These are phyloP conservation scores for Leccinum olivaceopallidum DNA, from an alignment of 768 basidiomycete genomes.

Conservation along the genomic window DNA sequence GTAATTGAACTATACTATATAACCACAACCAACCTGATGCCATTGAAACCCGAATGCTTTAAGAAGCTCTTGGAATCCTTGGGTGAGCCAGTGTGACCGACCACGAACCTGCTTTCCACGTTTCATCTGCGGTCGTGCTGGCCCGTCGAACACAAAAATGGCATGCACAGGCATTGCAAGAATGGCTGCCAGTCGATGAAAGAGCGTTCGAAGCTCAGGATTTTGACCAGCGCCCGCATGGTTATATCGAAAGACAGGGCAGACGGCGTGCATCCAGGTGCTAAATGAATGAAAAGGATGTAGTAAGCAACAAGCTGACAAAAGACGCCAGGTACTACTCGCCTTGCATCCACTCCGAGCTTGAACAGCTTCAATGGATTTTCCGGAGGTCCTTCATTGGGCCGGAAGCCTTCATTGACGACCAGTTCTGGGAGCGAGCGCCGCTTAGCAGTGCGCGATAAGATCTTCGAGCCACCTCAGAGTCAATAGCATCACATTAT, in stretches of 20 bases:
- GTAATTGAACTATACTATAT: background rate
- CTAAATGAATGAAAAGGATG: background rate
- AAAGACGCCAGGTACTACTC: background rate
- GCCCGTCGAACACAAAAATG: background rate
- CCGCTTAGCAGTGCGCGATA: background rate
- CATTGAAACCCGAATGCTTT: background rate
- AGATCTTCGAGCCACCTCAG: background rate
- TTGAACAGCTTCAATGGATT: background rate
- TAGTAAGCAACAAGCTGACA: too few relatives aligned
- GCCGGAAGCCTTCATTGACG: background rate
- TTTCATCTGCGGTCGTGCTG: background rate
- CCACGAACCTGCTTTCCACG: background rate
- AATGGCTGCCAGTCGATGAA: background rate
- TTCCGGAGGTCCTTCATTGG: background rate
- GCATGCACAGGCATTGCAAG: background rate
- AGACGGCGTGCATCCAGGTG: background rate
- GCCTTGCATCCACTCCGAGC: background rate
- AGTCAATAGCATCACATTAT: too few relatives aligned
- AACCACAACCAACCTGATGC: background rate
- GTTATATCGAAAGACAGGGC: background rate
- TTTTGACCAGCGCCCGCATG: background rate
- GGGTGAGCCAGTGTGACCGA: background rate
- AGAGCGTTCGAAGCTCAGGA: slow-evolving; percentile 1
- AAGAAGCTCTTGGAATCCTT: background rate
- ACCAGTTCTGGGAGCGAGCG: background rate